Percentiles rank a stretch among this genome's conserved stretches.
Conservation (phyloP, 202 grass and related monocot species). For the Zizania palustris region DNA sequence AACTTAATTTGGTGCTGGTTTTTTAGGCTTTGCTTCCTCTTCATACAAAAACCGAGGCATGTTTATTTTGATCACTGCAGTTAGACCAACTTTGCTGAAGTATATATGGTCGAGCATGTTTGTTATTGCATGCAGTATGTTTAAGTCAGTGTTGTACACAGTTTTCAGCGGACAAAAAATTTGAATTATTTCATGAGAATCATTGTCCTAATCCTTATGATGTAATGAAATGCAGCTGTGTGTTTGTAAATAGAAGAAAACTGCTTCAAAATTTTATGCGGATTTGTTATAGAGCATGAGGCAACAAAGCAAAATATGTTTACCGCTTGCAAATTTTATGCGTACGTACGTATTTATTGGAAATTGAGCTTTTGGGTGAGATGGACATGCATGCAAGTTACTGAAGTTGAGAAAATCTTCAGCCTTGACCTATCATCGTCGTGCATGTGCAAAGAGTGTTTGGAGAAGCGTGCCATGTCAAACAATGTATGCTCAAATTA, state of each 20-base stretch:
- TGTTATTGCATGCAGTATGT: not conserved
- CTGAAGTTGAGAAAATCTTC: constrained; percentile 76
- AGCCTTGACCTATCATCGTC: constrained; percentile 59
- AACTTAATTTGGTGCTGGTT: too few species aligned
- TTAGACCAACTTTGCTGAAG: too few species aligned
- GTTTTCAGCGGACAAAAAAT: not conserved
- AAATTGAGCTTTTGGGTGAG: constrained; percentile 53
- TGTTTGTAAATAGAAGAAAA: not conserved
- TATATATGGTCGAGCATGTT: too few species aligned
- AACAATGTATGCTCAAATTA: constrained; percentile 8
- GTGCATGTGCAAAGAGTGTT: constrained; percentile 1
- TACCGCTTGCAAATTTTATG: too few species aligned
- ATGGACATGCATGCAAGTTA: constrained; percentile 83
- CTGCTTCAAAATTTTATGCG: not conserved
- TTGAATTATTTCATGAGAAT: not conserved
- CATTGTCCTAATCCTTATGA: not conserved
- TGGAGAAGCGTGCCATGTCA: constrained; percentile 16
- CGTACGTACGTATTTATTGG: too few species aligned
- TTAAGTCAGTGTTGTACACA: not conserved
- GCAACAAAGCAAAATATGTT: too few species aligned
- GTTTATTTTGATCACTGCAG: too few species aligned
- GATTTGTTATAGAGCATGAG: too few species aligned
- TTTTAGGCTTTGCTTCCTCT: too few species aligned
- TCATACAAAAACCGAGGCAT: too few species aligned
- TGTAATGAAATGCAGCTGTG: not conserved